phyloP scores from a whole-genome alignment of 2,329 filamentous ascomycete species.

The Thermomyces lanuginosus region DNA sequence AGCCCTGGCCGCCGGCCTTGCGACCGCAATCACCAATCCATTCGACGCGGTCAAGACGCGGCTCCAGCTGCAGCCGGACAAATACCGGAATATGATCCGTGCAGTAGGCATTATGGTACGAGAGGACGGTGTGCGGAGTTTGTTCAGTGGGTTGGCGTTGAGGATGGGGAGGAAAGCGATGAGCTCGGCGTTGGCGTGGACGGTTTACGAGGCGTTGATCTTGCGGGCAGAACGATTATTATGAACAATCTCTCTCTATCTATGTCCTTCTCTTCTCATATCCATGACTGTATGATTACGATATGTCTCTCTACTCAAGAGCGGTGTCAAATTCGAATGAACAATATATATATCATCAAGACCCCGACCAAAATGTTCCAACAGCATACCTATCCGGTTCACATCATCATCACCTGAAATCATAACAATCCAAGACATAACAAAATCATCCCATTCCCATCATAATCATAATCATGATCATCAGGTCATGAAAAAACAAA shows the following conservation, averaged over 20 bases:
- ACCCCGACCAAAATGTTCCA: not conserved
- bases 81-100: conserved; percentile 68
- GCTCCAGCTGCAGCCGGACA: conserved; percentile 71
- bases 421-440: too few relatives aligned
- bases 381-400: too few relatives aligned
- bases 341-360: not conserved
- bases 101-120: conserved; percentile 61
- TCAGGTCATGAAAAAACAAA: too few relatives aligned
- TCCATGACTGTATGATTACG: too few relatives aligned
- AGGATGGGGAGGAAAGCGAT: conserved; percentile 82
- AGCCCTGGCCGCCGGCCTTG: conserved; percentile 61
- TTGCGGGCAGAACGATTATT: conserved; percentile 56
- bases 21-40: conserved; percentile 82
- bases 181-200: conserved; percentile 93
- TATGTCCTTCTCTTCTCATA: too few relatives aligned
- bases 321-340: too few relatives aligned
- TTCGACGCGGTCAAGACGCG: conserved; percentile 95
- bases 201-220: conserved; percentile 85
- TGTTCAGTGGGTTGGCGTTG: conserved; percentile 74
- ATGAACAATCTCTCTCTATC: too few relatives aligned
- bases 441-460: too few relatives aligned
- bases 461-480: too few relatives aligned
- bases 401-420: not conserved
- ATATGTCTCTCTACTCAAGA: too few relatives aligned
- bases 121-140: conserved; percentile 62